Base-by-base conservation (phyloP, 768 basidiomycete genomes). In the Leccinum uliginosum region DNA sequence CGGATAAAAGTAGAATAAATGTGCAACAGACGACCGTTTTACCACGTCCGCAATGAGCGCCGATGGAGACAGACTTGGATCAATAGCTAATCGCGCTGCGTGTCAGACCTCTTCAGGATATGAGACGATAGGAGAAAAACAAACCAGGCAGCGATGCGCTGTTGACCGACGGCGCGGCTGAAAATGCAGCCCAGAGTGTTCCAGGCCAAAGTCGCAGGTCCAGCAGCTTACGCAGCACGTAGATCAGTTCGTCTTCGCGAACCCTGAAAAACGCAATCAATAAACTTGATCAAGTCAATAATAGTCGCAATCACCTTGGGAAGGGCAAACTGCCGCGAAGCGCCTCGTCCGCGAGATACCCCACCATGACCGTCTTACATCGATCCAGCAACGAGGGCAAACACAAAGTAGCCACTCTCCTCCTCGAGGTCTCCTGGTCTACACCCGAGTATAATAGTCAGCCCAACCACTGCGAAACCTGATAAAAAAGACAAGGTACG, bases 241-340 rank as follows among this genome's bases (percentile, higher is more conserved):
- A 96, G 2, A 95, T 68, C 14, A 98, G 67, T 63, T 98, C 96
- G 63, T 96, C 93, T 70, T 98, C 93, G 24, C 92, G 81, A 1
- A 84, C 82, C 54, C 94, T 94, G 19, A 40, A 5, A 34, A 2
- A 51, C 35, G 34, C 46, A 50, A 47, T 56, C 6, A 56, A 26
- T 9, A 9, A 51, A 4, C 29, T 3, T 11, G 24, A 9, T n/a
- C 17, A 8, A 21, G 17, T 15, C 11, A 3, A 5, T 10, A n/a
- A n/a, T n/a, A 4, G 6, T 40, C 17, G 3, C 2, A 64, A 72
- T 60, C 51, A 91, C 91, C 93, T 82, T 44, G 91, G 85, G 72
- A 97, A 95, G 1, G 96, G 96, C 57, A 95, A 76, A 58, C 81
- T 83, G 2, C 95, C 93, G n/a, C 95, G 82, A 30, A 98, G 66